Base-by-base conservation (phyloP, 139 green algal genomes). In the Tetradesmus obliquus region DNA sequence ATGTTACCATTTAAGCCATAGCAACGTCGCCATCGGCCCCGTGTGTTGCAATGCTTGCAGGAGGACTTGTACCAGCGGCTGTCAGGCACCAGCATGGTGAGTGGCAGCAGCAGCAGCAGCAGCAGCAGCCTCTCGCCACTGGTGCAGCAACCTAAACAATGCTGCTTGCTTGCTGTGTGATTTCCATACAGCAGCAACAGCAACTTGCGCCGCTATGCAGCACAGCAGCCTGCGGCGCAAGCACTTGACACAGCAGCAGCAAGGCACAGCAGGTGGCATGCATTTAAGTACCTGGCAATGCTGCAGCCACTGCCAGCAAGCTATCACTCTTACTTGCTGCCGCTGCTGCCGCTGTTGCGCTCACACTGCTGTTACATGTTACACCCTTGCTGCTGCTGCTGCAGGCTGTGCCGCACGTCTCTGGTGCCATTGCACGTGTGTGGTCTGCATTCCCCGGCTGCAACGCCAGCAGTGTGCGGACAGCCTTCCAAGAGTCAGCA, bases 361-460 rank as follows among this genome's bases (percentile, higher is more conserved):
- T 22, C 2, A 57, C 17, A 10, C 9, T 17, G 24, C 9, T 82
- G 72, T 22, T 9, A 20, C 72, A 20, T 82, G 20, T 7, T 22
- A 20, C 15, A 20, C 72, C 15, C 72, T 53, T 22, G 7, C 5
- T 54, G 4, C 32, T 17, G 15, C 2, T 12, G 19, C n/a, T n/a
- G 80, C 10, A 76, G 66, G 86, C 86, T 13, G 86, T 90, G 19
- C 89, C 89, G 2, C 54, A 85, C 74, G 89, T 89, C 19, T 79
- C 89, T 8, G 89, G 89, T 9, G 81, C 62, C 12, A 32, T 88
- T 8, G 89, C 89, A 9, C 53, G 82, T 12, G 19, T 92, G 5
- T 92, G 89, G 89, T 66, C 89, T 2, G 81, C 82, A 1, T 92
- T 83, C 82, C 89, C 89, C 10, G 54, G 71, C 82, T 92, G 89